phyloP scores from a whole-genome alignment of 352 stramenopile species.

The Phytophthora nicotianae region DNA sequence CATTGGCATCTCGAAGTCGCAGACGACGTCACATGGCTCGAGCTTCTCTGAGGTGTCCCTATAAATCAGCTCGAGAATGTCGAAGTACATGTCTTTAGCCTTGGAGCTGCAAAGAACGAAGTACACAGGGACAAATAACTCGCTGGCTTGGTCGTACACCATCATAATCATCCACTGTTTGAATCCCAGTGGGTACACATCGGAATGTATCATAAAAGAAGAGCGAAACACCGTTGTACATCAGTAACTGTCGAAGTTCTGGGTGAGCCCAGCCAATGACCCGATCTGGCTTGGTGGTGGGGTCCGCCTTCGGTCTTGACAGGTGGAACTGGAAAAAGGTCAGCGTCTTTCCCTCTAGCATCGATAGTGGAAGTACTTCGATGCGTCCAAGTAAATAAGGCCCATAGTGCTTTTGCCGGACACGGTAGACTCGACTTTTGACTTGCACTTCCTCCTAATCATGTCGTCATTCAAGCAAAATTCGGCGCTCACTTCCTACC shows the following conservation, averaged over 20 bases:
- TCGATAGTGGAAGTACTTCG: constrained; percentile 1
- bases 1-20: constrained; percentile 1
- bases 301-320: neutral
- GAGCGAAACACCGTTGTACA: constrained; percentile 13
- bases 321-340: constrained; percentile 5
- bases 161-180: constrained; percentile 8
- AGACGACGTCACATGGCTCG: constrained; percentile 2
- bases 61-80: constrained; percentile 2
- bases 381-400: neutral
- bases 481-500: neutral
- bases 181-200: neutral
- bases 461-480: constrained; percentile 5
- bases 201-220: constrained; percentile 6
- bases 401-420: constrained; percentile 4
- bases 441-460: neutral
- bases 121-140: constrained; percentile 5
- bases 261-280: constrained; percentile 3
- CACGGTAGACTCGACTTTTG: neutral
- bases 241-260: neutral
- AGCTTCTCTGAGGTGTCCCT: neutral
- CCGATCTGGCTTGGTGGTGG: neutral
- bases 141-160: constrained; percentile 13
- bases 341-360: constrained; percentile 1
- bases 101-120: constrained; percentile 4
- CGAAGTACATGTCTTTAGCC: constrained; percentile 4